These are phyloP conservation scores for Suhomyces atakaporum DNA, from an alignment of 1,139 yeast species.

Conservation along the genomic window DNA sequence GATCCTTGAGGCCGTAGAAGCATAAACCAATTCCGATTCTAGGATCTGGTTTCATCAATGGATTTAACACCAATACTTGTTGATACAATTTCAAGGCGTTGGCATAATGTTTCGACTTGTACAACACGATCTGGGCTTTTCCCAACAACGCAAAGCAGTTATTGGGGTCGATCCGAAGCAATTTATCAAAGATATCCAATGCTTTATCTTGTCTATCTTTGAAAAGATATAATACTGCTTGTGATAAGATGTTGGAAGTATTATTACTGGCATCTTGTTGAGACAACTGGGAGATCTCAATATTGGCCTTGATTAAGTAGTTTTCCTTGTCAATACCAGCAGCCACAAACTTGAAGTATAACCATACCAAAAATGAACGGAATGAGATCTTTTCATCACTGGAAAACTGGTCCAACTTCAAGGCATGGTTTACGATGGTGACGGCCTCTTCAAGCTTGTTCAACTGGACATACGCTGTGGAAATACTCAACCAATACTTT, in stretches of 20 bases:
- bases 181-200: conserved; percentile 57
- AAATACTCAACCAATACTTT: conserved; percentile 82
- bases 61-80: conserved; percentile 74
- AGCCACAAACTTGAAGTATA: conserved; percentile 48
- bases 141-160: conserved; percentile 82
- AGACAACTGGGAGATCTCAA: conserved; percentile 22
- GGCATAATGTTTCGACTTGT: conserved; percentile 65
- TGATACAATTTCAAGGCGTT: conserved; percentile 83
- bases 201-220: conserved; percentile 64
- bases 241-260: conserved; percentile 55
- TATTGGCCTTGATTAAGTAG: conserved; percentile 26
- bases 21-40: conserved; percentile 94
- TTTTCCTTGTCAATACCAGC: conserved; percentile 29
- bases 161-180: conserved; percentile 49
- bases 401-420: conserved; percentile 41
- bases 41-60: conserved; percentile 84
- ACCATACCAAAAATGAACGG: conserved; percentile 73
- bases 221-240: conserved; percentile 53
- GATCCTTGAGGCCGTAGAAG: conserved; percentile 85
- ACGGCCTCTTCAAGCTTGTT: conserved; percentile 63
- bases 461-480: conserved; percentile 73
- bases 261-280: conserved; percentile 20
- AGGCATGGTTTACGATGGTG: conserved; percentile 63
- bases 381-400: conserved; percentile 56
- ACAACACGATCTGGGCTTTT: conserved; percentile 78